Conservation (phyloP, 2,329 filamentous ascomycete genomes). For the Diaporthe helianthi region DNA sequence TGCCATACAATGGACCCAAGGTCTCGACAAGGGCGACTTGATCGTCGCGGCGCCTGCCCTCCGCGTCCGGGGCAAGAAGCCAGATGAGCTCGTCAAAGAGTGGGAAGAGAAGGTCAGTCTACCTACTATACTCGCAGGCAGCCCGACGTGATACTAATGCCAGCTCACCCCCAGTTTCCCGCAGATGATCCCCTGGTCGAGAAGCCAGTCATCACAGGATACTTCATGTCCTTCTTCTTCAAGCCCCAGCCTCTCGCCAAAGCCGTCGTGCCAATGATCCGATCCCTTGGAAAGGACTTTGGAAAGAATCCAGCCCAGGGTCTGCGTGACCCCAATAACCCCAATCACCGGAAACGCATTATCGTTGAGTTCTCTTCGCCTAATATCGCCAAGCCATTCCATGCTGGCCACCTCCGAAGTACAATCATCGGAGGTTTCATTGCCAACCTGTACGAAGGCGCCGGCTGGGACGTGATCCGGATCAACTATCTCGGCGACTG, state of each 20-base stretch:
- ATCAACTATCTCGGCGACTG: conserved; percentile 85
- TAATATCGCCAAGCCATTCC: conserved; percentile 87
- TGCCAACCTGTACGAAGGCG: conserved; percentile 72
- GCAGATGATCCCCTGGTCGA: conserved; percentile 73
- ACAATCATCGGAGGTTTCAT: conserved; percentile 84
- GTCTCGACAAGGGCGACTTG: conserved; percentile 83
- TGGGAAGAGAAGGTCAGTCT: conserved; percentile 64
- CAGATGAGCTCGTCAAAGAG: conserved; percentile 65
- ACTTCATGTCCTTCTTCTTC: conserved; percentile 83
- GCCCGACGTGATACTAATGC: conserved; percentile 5
- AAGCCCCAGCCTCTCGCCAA: conserved; percentile 70
- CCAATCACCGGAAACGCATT: conserved; percentile 68
- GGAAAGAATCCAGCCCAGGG: conserved; percentile 69
- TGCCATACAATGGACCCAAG: conserved; percentile 78
- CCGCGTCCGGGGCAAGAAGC: conserved; percentile 75
- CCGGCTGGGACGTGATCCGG: conserved; percentile 75
- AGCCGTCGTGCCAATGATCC: conserved; percentile 73
- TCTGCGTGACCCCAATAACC: conserved; percentile 67
- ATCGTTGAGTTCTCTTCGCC: conserved; percentile 86
- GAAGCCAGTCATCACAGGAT: conserved; percentile 70
- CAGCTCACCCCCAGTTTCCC: conserved; percentile 63
- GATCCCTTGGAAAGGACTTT: conserved; percentile 65
- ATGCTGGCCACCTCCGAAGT: conserved; percentile 77
- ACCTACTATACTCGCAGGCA: too few species aligned
- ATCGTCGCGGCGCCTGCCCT: conserved; percentile 81